These are phyloP conservation scores for Trifolium dubium DNA, from an alignment of 306 rosid species.

Conservation along the genomic window DNA sequence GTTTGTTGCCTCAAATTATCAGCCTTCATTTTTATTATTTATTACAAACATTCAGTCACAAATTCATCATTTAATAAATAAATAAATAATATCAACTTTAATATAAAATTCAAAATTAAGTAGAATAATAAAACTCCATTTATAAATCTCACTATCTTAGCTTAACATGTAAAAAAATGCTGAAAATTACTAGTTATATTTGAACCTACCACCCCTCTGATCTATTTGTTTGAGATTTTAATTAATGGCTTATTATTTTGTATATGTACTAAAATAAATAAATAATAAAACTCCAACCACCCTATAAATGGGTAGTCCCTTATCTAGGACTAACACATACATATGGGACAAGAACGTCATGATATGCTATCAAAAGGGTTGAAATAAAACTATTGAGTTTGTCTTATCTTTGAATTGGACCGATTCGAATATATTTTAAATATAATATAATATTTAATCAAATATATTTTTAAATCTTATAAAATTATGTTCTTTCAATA, in stretches of 20 bases:
- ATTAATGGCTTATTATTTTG: too few species aligned
- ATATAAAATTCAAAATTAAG: background rate
- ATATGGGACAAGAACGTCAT: conserved; percentile 2
- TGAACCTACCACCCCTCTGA: too few species aligned
- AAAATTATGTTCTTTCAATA: too few species aligned
- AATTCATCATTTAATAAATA: background rate
- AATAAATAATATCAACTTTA: background rate
- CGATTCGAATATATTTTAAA: conserved; percentile 34
- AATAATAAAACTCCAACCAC: conserved; percentile 46
- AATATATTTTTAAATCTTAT: background rate
- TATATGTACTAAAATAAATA: too few species aligned
- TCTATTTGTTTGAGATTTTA: too few species aligned
- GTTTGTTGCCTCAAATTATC: conserved; percentile 89
- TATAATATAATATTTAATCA: background rate
- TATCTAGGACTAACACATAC: conserved; percentile 21
- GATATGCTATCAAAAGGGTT: conserved; percentile 46
- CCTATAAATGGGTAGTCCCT: conserved; percentile 43
- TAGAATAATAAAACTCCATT: background rate
- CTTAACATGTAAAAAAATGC: too few species aligned
- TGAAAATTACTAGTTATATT: too few species aligned
- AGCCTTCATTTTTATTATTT: conserved; percentile 55
- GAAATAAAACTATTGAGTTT: conserved; percentile 43
- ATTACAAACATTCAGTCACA: conserved; percentile 6
- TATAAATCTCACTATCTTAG: too few species aligned
- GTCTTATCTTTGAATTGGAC: conserved; percentile 53